Evolutionary conservation across 495 filamentous ascomycete species (phyloP), one percentile per base, ranked within the genome.

Genomic region (Penicillium tannophilum): DNA sequence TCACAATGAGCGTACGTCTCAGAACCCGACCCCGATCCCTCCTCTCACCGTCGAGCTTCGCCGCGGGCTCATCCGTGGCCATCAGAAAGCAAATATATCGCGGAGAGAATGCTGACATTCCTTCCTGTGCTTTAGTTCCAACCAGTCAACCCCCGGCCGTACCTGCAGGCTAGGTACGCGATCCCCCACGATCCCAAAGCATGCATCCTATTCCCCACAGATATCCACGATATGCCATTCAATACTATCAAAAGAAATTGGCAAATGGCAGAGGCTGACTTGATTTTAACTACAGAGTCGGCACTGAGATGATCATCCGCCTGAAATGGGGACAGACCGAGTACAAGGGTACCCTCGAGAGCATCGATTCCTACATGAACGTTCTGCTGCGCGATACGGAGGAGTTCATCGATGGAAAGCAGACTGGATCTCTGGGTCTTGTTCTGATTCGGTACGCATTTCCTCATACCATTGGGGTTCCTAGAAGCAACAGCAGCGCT

Each of bases 341-440:
- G 76, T 98, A 98, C 84, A 91, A 90, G 71, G 94, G 94, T 63
- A 84, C 82, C 45, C 84, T 98, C 54, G 90, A 98, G 64, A 90
- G 84, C 76, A 90, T 96, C 63, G 94, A 98, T 79, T 92, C 89
- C 66, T 98, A 98, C 84, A 97, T 98, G 93, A 98, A 98, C 78
- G 86, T 98, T 60, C 90, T 97, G 75, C 83, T 98, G 52, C 83
- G 83, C 65, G 85, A 88, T 65, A 91, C 94, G 49, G 90, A 95
- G 77, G 95, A 98, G 69, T 96, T 84, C 76, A 88, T 97, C 62
- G 87, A 94, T 75, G 90, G 89, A 54, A 91, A 94, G 83, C 87
- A 83, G 67, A 90, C 89, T 31, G 92, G 90, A 48, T 80, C 79
- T 59, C 75, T 98, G 68, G 94, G 94, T 19, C 86, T 96, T 72